A percentile compares a stretch with the other conserved stretches of the same genome.
These are phyloP conservation scores for Coffea humblotiana DNA, from an alignment of 305 asterid species.

Conservation along the genomic window DNA sequence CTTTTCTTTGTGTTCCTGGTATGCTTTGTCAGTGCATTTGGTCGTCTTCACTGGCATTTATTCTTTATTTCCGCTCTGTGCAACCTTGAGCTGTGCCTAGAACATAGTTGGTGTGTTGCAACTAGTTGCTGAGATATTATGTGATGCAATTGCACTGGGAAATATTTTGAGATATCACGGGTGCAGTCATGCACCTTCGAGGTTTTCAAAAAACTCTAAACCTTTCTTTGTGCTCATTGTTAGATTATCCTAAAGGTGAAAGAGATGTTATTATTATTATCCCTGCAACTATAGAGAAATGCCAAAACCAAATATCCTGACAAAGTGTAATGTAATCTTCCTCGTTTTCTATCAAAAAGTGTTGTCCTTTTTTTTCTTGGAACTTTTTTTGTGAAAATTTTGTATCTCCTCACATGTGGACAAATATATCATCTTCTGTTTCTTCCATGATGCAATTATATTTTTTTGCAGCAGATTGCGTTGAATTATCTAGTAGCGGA, in stretches of 20 bases:
- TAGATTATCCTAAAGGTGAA: neutral
- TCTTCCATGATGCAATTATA: neutral
- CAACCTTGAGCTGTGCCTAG: neutral
- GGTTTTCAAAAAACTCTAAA: neutral
- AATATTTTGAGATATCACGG: neutral
- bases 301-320: neutral
- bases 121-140: neutral
- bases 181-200: neutral
- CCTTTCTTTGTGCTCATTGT: neutral
- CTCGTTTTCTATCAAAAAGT: neutral
- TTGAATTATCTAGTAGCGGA: slow-evolving; percentile 2
- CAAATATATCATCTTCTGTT: neutral
- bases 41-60: neutral
- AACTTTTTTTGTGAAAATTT: neutral
- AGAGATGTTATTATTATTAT: neutral
- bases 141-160: neutral
- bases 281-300: neutral
- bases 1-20: neutral
- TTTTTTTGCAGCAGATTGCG: neutral
- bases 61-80: neutral
- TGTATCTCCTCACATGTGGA: neutral
- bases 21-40: neutral
- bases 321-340: neutral
- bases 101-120: neutral
- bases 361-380: neutral